Base-by-base conservation (phyloP, 2,329 filamentous ascomycete genomes). In the Chrysoporthe austroafricana region DNA sequence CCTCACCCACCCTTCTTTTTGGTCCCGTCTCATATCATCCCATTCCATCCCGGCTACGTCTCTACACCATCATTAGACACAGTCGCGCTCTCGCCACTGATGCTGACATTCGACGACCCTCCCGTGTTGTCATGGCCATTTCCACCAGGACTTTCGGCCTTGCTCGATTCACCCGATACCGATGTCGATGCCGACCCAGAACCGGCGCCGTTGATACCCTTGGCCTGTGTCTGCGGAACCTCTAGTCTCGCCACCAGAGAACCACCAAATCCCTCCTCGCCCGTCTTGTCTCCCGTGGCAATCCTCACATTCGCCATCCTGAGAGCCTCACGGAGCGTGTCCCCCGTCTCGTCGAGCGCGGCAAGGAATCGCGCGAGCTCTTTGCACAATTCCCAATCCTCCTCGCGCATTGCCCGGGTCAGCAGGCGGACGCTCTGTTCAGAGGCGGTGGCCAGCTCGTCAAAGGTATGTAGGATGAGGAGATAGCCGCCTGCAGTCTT, bases 401-500 rank as follows among this genome's bases (percentile, higher is more conserved):
- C 89, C 77, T 94, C 93, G 43, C 88, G 85, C 74, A 94, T 95
- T 0, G 95, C 96, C 61, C 92, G 85, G 43, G 88, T 88, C 67
- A 99, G 85, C 34, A 99, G 82, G 14, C 94, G 87, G 4, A 97
- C 91, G 26, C 94, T 90, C 76, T 95, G 91, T 73, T 92, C 90
- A 16, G 89, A 90, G 26, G 89, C 91, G 1, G 89, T 84, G 13
- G 85, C 86, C 54, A 91, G 78, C 76, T 92, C 90, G 71, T 91
- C 88, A 67, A 91, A 85, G 0, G 94, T 96, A 76, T 99, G 95
- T 46, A 99, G 83, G 46, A 99, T 92, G 21, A 99, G 88, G n/a
- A 99, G 85, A 77, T 98, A 99, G 0, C 96, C 96, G 11, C 94
- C 95, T 1, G 96, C 96, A 6, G 96, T 99, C 79, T 98, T 98